Base-by-base conservation (phyloP, 2,329 filamentous ascomycete genomes). In the Hypoxylon sp. region DNA sequence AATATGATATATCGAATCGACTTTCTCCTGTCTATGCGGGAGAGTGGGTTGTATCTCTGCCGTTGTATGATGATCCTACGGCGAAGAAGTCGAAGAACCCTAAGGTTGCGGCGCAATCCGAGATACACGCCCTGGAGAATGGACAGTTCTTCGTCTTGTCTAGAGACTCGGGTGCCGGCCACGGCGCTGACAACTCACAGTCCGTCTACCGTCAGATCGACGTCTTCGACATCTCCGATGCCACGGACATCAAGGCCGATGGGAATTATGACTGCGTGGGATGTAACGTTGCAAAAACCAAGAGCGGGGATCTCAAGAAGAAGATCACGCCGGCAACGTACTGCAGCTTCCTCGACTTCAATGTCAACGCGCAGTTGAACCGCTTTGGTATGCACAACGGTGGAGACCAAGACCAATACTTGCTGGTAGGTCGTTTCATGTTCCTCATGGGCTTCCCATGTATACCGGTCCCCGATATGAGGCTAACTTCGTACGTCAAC, bases 371-470 rank as follows among this genome's bases (percentile, higher is more conserved):
- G 1, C 84, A 93, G 78, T 81, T 93, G 21, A 84, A 82, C 39
- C 84, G 86, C 19, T 93, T 93, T 69, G 86, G 87, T 0, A 77
- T 91, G 3, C 88, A 90, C 71, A 93, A 93, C 70, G 90, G 90
- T 2, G 90, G 89, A 0, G 79, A 77, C 0, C 84, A 89, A 70
- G 85, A 91, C 72, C 72, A 78, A 0, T 78, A 76, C 0, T 77
- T 93, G 34, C 74, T 93, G 5, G 73, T 74, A 59, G 70, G 73
- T 67, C 8, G 9, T 25, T 12, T 19, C 5, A 4, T 21, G 7
- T 30, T 30, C 12, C 14, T 30, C n/a, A 11, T 30, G 19, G 12
- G 25, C 11, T 37, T 45, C 1, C 11, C 9, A n/a, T 39, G 21
- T n/a, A 32, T 7, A 21, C 5, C 9, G 7, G 14, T n/a, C 16